phyloP scores from a whole-genome alignment of 305 asterid species.

The Fraxinus platypoda region DNA sequence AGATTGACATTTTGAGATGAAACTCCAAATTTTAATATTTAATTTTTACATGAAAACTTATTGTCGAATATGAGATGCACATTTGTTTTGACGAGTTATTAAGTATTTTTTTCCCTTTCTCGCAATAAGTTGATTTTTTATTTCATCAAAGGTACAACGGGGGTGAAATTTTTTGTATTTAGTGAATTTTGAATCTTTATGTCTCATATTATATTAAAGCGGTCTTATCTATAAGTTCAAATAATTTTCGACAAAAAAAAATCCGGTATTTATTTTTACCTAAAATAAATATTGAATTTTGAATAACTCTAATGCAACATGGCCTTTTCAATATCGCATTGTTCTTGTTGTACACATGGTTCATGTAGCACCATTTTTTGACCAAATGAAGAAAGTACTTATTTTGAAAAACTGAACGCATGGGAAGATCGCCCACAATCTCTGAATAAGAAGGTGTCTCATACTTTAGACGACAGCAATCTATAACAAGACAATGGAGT shows the following conservation, averaged over 20 bases:
- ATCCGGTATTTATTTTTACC: too few species aligned
- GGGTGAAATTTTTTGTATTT: background rate
- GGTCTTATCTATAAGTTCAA: too few species aligned
- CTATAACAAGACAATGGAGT: background rate
- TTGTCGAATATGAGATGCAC: too few species aligned
- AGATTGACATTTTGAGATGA: too few species aligned
- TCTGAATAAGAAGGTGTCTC: background rate
- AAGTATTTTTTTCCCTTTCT: too few species aligned
- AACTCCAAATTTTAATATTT: too few species aligned
- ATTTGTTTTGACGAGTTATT: background rate
- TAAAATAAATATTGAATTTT: too few species aligned
- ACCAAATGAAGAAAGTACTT: background rate
- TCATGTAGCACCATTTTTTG: background rate
- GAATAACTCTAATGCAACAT: background rate
- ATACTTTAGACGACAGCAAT: background rate
- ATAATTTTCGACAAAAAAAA: too few species aligned
- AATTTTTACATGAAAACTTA: too few species aligned
- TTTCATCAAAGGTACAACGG: background rate
- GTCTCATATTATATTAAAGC: background rate
- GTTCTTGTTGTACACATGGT: background rate
- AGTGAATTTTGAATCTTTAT: too few species aligned
- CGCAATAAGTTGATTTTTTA: background rate
- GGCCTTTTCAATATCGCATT: background rate
- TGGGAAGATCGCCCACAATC: slow-evolving; percentile 15
- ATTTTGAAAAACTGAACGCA: background rate